Evolutionary conservation across 83 land plant genomes (phyloP).

Genomic region (Picea abies): DNA sequence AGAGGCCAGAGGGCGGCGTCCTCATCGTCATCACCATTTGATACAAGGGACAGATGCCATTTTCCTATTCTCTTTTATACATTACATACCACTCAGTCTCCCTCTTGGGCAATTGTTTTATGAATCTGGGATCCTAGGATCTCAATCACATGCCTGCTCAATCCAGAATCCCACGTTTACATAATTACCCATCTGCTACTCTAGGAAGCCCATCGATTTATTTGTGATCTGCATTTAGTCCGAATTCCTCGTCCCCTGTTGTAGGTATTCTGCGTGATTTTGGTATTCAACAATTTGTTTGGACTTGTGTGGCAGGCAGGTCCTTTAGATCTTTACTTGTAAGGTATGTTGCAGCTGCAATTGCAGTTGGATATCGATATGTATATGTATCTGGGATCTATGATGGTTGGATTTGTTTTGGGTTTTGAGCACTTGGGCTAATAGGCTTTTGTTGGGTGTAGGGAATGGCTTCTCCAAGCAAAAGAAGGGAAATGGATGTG

Average conservation of each 20-base stretch:
- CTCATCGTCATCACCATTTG: neutral
- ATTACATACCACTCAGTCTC: neutral
- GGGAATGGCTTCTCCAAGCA: constrained; percentile 76
- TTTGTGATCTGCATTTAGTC: constrained; percentile 1
- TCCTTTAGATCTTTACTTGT: constrained; percentile 2
- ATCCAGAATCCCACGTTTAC: neutral
- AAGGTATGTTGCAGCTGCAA: constrained; percentile 9
- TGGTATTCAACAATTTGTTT: neutral
- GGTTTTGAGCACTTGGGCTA: constrained; percentile 11
- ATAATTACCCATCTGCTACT: neutral
- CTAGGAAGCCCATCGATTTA: neutral
- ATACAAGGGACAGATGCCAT: neutral
- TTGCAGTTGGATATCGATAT: neutral
- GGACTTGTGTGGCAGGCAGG: constrained; percentile 10
- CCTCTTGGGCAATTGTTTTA: neutral
- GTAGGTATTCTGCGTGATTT: neutral
- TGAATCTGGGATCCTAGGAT: constrained; percentile 1
- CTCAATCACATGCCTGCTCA: neutral
- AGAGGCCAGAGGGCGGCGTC: neutral
- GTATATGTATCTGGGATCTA: neutral
- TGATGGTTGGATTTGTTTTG: constrained; percentile 9
- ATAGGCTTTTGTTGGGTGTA: neutral
- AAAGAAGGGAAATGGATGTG: constrained; percentile 75
- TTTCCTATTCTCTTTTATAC: neutral
- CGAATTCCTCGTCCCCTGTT: neutral